These are phyloP conservation scores for Immersiella caudata DNA, from an alignment of 495 filamentous ascomycete species.

Conservation along the genomic window DNA sequence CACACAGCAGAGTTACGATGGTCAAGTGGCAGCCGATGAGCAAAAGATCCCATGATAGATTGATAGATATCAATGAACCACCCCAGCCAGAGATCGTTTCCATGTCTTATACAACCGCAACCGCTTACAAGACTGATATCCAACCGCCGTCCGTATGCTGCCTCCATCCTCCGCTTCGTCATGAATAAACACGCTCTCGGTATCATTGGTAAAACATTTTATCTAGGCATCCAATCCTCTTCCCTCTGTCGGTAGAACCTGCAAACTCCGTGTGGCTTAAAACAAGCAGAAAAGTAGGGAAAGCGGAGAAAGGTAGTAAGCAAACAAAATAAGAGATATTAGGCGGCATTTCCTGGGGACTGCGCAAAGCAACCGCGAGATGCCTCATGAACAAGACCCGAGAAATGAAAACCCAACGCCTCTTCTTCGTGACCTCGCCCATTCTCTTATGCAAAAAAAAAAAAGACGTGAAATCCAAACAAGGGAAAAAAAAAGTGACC, in stretches of 20 bases:
- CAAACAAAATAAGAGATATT: conserved; percentile 7
- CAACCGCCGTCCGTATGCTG: not conserved
- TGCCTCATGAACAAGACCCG: not conserved
- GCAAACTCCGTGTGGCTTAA: conserved; percentile 15
- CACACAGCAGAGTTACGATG: not conserved
- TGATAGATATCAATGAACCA: not conserved
- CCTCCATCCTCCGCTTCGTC: conserved; percentile 1
- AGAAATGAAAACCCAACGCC: conserved; percentile 17
- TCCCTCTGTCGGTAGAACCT: conserved; percentile 2
- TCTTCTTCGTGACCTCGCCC: conserved; percentile 13
- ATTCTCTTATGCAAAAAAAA: conserved; percentile 21
- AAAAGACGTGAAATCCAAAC: conserved; percentile 10
- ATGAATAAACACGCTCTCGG: conserved; percentile 13
- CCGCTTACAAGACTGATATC: not conserved
- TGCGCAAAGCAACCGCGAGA: not conserved
- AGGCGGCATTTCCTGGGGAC: conserved; percentile 2
- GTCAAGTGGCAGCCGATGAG: not conserved
- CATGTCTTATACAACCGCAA: not conserved
- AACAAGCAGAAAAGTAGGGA: not conserved
- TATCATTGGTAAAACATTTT: conserved; percentile 18
- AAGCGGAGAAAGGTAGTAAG: conserved; percentile 3
- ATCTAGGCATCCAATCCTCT: conserved; percentile 16
- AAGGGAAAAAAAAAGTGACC: not conserved
- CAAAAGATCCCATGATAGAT: not conserved
- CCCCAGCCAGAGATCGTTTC: not conserved